Conservation (phyloP, 768 basidiomycete species). For the Lyophyllum semitale region DNA sequence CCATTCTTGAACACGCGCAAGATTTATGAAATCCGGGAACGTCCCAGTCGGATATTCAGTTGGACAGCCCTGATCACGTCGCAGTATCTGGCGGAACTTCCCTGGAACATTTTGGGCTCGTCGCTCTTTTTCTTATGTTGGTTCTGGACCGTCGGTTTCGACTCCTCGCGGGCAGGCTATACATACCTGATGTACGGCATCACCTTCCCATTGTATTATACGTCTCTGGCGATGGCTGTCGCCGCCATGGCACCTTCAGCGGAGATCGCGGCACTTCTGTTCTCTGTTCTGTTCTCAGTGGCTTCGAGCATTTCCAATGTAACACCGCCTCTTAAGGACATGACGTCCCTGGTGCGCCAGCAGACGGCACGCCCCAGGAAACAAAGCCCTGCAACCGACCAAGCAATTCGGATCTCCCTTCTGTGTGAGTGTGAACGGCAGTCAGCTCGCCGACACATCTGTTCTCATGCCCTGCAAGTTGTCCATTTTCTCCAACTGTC, state of each 20-base stretch:
- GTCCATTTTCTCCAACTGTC: too few relatives aligned
- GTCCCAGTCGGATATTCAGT: constrained; percentile 62
- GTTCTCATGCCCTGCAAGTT: too few relatives aligned
- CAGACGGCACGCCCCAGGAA: too few relatives aligned
- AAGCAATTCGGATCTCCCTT: too few relatives aligned
- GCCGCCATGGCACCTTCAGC: constrained; percentile 63
- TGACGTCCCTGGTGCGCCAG: too few relatives aligned
- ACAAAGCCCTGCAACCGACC: too few relatives aligned
- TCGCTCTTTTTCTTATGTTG: constrained; percentile 70
- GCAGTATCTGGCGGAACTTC: constrained; percentile 58
- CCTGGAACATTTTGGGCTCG: constrained; percentile 66
- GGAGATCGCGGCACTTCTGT: constrained; percentile 60
- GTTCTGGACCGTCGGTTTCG: constrained; percentile 74
- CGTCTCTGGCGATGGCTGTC: constrained; percentile 60
- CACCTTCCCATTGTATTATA: constrained; percentile 65
- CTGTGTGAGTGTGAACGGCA: too few relatives aligned
- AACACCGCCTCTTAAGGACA: too few relatives aligned
- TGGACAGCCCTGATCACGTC: constrained; percentile 63
- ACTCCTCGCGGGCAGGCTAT: constrained; percentile 52
- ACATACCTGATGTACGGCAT: constrained; percentile 58
- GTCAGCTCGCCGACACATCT: too few relatives aligned
- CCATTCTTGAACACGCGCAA: constrained; percentile 61
- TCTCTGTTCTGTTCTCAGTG: constrained; percentile 61
- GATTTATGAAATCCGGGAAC: constrained; percentile 70
- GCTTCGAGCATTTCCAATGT: too few relatives aligned